phyloP scores from a whole-genome alignment of 495 filamentous ascomycete genomes.

The Aspergillus heteromorphus region DNA sequence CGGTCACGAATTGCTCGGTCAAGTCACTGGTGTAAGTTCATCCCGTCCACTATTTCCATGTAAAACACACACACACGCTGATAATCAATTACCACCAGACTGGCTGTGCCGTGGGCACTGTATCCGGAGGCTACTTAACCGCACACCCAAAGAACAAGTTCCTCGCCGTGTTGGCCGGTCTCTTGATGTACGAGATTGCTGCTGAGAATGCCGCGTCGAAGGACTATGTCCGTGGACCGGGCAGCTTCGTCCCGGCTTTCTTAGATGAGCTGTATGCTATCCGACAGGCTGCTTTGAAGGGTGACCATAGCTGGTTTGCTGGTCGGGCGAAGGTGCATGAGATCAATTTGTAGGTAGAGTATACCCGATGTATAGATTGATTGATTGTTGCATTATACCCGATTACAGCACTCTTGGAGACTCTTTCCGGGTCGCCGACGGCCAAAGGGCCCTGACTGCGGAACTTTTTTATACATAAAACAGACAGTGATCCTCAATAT shows the following conservation, averaged over 20 bases:
- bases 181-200: slow-evolving; percentile 80
- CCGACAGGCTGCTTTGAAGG: slow-evolving; percentile 40
- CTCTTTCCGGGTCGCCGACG: too few relatives aligned
- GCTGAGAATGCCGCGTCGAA: slow-evolving; percentile 64
- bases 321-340: slow-evolving; percentile 49
- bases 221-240: slow-evolving; percentile 67
- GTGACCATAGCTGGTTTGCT: slow-evolving; percentile 48
- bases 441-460: too few relatives aligned
- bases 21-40: slow-evolving; percentile 64
- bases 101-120: slow-evolving; percentile 80
- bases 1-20: slow-evolving; percentile 71
- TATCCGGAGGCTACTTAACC: slow-evolving; percentile 69
- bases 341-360: slow-evolving; percentile 26
- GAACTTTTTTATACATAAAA: too few relatives aligned
- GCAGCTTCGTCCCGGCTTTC: slow-evolving; percentile 83
- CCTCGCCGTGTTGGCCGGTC: slow-evolving; percentile 62
- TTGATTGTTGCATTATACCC: too few relatives aligned
- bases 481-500: too few relatives aligned
- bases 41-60: neutral
- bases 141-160: slow-evolving; percentile 54
- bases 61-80: neutral
- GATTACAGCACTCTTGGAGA: too few relatives aligned
- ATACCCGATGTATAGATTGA: neutral
- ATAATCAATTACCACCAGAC: slow-evolving; percentile 33
- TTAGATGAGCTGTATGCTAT: slow-evolving; percentile 65